Evolutionary conservation across 192 early-diverging fungal genomes (phyloP).

Genomic region (Dimargaris xerosporica): DNA sequence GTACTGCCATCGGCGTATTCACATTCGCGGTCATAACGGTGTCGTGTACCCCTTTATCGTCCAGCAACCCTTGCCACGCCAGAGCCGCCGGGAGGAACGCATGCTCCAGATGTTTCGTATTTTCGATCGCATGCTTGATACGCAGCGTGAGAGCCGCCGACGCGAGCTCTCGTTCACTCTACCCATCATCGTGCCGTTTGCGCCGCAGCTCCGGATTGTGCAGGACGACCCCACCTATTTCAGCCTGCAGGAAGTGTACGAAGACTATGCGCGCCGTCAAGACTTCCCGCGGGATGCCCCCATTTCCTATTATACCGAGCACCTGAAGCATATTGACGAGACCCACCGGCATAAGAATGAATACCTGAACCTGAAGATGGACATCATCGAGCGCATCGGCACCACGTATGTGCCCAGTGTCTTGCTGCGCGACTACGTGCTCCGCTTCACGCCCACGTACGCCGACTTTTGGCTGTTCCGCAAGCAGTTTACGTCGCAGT

Average conservation of each 20-base stretch:
- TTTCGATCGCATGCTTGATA: constrained; percentile 71
- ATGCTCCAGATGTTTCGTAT: constrained; percentile 90
- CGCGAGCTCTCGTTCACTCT: constrained; percentile 67
- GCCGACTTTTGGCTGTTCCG: constrained; percentile 88
- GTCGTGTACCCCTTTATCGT: constrained; percentile 79
- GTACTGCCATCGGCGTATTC: constrained; percentile 58
- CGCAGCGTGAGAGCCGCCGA: constrained; percentile 65
- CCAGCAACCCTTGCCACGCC: constrained; percentile 81
- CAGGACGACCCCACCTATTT: constrained; percentile 82
- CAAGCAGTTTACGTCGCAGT: constrained; percentile 85
- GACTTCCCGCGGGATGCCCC: constrained; percentile 79
- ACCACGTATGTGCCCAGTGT: constrained; percentile 70
- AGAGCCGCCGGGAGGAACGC: constrained; percentile 86
- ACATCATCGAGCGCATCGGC: constrained; percentile 77
- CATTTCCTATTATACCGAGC: constrained; percentile 60
- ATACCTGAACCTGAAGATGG: constrained; percentile 59
- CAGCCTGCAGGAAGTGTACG: constrained; percentile 87
- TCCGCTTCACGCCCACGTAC: constrained; percentile 51
- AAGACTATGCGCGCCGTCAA: constrained; percentile 58
- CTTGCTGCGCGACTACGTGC: constrained; percentile 73
- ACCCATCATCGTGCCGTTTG: constrained; percentile 83
- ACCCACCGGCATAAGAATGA: constrained; percentile 39
- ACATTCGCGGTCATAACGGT: constrained; percentile 85
- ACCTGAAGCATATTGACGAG: constrained; percentile 30
- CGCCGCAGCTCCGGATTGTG: constrained; percentile 82